phyloP scores from a whole-genome alignment of 352 stramenopile genomes.

The Globisporangium echinulatum region DNA sequence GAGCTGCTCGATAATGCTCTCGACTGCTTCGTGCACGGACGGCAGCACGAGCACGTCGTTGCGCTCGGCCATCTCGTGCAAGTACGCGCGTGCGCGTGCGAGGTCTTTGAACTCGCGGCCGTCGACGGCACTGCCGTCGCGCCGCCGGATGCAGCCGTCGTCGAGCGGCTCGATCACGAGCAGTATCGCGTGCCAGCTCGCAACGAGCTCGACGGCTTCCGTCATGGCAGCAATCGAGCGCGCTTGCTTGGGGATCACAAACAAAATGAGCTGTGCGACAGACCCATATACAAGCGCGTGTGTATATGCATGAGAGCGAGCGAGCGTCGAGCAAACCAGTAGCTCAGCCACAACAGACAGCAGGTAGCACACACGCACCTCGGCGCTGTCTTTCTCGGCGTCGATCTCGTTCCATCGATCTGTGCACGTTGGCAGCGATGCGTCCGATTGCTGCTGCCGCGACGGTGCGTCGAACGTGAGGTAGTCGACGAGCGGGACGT shows the following conservation, averaged over 20 bases:
- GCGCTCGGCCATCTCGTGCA: constrained; percentile 81
- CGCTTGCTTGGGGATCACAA: constrained; percentile 69
- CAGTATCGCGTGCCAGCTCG: constrained; percentile 58
- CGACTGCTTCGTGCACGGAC: constrained; percentile 52
- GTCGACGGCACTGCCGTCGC: constrained; percentile 36
- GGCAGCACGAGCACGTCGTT: constrained; percentile 73
- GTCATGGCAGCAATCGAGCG: constrained; percentile 82
- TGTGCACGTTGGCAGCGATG: not conserved
- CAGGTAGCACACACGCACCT: constrained; percentile 18
- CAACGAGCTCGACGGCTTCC: constrained; percentile 72
- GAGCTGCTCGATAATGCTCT: constrained; percentile 56
- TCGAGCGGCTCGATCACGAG: constrained; percentile 70
- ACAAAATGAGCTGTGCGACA: constrained; percentile 48
- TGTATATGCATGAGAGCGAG: not conserved
- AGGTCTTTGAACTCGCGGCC: constrained; percentile 82
- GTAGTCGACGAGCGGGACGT: constrained; percentile 72
- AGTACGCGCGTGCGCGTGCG: constrained; percentile 61
- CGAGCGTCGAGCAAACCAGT: not conserved
- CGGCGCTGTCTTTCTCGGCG: constrained; percentile 51
- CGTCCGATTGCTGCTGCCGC: constrained; percentile 2
- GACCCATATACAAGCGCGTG: not conserved
- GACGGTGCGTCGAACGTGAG: constrained; percentile 45
- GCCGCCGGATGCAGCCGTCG: constrained; percentile 45
- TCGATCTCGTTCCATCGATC: constrained; percentile 59
- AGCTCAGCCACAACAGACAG: too few species aligned